These are phyloP conservation scores for Phytophthora agathidicida DNA, from an alignment of 352 stramenopile genomes.

Conservation along the genomic window DNA sequence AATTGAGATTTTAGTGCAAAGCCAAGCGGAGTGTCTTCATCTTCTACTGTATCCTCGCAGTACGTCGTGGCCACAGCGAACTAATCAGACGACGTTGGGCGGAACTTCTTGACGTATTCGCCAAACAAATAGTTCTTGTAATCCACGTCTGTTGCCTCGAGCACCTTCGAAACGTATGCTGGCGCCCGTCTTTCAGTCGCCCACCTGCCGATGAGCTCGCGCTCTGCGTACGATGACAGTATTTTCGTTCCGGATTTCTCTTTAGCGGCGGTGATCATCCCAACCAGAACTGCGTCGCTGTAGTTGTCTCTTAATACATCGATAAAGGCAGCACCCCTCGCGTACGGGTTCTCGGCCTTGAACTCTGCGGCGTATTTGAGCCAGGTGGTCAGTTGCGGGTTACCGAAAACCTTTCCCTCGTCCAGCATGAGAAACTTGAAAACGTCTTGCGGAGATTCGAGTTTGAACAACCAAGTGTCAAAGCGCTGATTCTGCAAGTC, in stretches of 20 bases:
- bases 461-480: no score
- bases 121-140: no score
- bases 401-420: background rate
- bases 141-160: background rate
- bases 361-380: background rate
- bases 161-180: background rate
- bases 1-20: no score
- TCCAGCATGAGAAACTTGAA: background rate
- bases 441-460: background rate
- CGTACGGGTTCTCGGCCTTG: background rate
- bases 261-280: background rate
- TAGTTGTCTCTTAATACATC: background rate
- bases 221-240: background rate
- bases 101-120: no score
- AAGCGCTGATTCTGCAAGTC: no score
- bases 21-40: no score
- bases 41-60: no score
- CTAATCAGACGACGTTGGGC: no score
- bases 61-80: no score
- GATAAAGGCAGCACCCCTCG: background rate
- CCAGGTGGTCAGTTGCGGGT: background rate
- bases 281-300: background rate
- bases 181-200: background rate
- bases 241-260: background rate
- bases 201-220: background rate